A percentile compares a stretch with the other conserved stretches of the same genome.
Conservation (phyloP, 2,329 filamentous ascomycete species). For the Neurospora sp. region DNA sequence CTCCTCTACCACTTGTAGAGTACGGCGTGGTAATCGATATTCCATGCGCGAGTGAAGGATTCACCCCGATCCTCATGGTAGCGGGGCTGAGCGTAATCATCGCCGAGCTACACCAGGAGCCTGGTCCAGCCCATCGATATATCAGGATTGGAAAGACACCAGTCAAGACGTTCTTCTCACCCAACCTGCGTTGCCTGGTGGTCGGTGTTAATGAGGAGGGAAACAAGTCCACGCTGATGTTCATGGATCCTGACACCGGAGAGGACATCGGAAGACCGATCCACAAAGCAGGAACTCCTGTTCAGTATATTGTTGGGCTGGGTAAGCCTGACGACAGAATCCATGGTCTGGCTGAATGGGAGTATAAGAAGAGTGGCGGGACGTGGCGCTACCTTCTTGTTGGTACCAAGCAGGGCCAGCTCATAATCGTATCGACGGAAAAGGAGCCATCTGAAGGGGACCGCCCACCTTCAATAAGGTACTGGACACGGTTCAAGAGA, state of each 20-base stretch:
- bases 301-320: slow-evolving; percentile 45
- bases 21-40: slow-evolving; percentile 36
- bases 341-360: slow-evolving; percentile 55
- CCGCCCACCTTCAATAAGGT: slow-evolving; percentile 31
- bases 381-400: slow-evolving; percentile 55
- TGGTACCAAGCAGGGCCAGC: slow-evolving; percentile 41
- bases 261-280: slow-evolving; percentile 37
- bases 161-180: slow-evolving; percentile 44
- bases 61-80: slow-evolving; percentile 38
- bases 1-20: slow-evolving; percentile 35
- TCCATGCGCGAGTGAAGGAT: slow-evolving; percentile 25
- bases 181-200: slow-evolving; percentile 40
- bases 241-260: slow-evolving; percentile 48
- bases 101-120: slow-evolving; percentile 37
- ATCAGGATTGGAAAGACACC: slow-evolving; percentile 40
- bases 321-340: slow-evolving; percentile 49
- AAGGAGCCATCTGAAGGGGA: slow-evolving; percentile 16
- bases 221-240: slow-evolving; percentile 39
- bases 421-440: slow-evolving; percentile 46
- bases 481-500: slow-evolving; percentile 44
- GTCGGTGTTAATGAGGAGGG: slow-evolving; percentile 36
- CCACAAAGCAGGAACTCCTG: slow-evolving; percentile 30
- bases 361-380: slow-evolving; percentile 44
- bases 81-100: slow-evolving; percentile 41
- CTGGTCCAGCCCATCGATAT: slow-evolving; percentile 39